phyloP scores from a whole-genome alignment of 257 asterid species.

The Marsdenia floribunda region DNA sequence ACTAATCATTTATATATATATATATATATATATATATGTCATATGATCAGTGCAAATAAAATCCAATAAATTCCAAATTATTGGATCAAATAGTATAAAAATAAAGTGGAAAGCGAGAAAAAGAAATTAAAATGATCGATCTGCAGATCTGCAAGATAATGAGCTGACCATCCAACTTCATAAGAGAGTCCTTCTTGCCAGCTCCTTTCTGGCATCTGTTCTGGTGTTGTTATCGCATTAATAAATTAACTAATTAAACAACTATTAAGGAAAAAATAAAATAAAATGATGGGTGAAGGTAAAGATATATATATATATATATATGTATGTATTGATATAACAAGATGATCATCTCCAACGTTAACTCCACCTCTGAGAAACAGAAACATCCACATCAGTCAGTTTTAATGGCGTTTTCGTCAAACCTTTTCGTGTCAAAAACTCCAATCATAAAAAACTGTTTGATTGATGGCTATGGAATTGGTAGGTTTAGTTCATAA shows the following conservation, averaged over 20 bases:
- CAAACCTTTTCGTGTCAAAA: not conserved
- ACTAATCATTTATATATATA: too few relatives aligned
- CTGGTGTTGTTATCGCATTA: constrained; percentile 21
- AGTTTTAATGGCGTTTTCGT: constrained; percentile 21
- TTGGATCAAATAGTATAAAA: not conserved
- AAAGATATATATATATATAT: not conserved
- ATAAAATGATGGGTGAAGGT: constrained; percentile 12
- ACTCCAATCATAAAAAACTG: not conserved
- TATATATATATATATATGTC: too few relatives aligned
- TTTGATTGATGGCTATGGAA: not conserved
- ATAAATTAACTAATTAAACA: constrained; percentile 1
- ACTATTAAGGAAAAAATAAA: not conserved
- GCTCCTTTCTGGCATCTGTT: constrained; percentile 21
- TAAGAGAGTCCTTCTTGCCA: not conserved
- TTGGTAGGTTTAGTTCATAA: not conserved
- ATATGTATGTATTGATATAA: too few relatives aligned
- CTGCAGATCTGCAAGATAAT: constrained; percentile 7
- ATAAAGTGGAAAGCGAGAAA: not conserved
- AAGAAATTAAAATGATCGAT: too few relatives aligned
- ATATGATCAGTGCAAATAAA: too few relatives aligned
- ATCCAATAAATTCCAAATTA: too few relatives aligned
- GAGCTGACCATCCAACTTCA: not conserved
- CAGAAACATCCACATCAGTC: not conserved
- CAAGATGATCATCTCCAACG: constrained; percentile 16
- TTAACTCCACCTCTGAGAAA: not conserved